phyloP scores from a whole-genome alignment of 139 green algal species.

The Chlamydomonas sp. region DNA sequence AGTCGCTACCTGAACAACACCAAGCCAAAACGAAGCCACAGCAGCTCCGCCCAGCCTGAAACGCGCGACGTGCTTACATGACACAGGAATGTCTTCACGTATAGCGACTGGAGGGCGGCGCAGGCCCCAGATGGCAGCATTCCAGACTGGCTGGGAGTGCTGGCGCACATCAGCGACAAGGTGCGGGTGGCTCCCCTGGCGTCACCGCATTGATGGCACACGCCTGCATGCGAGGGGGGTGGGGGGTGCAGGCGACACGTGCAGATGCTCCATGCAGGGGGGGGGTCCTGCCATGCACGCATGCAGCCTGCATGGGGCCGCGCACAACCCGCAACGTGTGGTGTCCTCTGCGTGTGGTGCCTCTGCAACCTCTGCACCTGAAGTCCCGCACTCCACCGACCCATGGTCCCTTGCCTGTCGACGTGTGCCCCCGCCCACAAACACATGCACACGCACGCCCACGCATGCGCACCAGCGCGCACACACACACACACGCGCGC shows the following conservation, averaged over 20 bases:
- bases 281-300: background rate
- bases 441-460: background rate
- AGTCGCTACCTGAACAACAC: too few species aligned
- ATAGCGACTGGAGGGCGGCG: background rate
- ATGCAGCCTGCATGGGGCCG: background rate
- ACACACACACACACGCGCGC: background rate
- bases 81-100: background rate
- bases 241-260: background rate
- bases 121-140: background rate
- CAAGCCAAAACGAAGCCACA: too few species aligned
- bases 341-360: background rate
- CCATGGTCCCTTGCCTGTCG: too few species aligned
- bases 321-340: background rate
- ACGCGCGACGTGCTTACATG: too few species aligned
- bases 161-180: slow-evolving; percentile 22
- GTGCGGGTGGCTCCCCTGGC: background rate
- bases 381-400: too few species aligned
- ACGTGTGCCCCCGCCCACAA: background rate
- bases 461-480: background rate
- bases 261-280: too few species aligned
- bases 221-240: background rate
- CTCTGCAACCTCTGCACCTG: background rate
- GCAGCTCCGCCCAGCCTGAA: too few species aligned
- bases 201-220: background rate
- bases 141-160: background rate